Evolutionary conservation across 2,329 filamentous ascomycete genomes (phyloP), one percentile per base, ranked within the genome.

Genomic region (Parafenestella ontariensis): DNA sequence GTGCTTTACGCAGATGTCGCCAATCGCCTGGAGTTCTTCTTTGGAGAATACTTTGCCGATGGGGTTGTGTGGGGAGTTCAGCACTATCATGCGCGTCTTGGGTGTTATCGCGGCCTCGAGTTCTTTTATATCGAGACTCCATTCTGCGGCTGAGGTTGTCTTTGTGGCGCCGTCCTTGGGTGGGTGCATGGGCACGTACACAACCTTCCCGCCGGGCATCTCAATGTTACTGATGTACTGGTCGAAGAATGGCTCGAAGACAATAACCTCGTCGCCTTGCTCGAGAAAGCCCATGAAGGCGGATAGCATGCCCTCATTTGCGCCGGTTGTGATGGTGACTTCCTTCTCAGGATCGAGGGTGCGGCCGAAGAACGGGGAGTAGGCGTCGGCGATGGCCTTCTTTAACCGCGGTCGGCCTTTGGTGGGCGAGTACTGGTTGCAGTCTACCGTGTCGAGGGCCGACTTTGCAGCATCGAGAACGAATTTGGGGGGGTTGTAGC

Each of bases 161-260:
- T 88, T 85, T 34, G 83, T 86, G 4, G 87, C 89, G 46, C 95
- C 95, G 41, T 92, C 87, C 60, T 85, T 83, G 9, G 95, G 95
- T 24, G 95, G 94, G 58, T 95, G 90, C 73, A 99, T 82, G n/a
- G 95, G 93, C 21, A 98, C 94, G 73, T 97, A 98, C 65, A 94
- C 89, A 61, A 98, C 91, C 73, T 89, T 96, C 64, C 95, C 95
- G 46, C 95, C 95, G 0, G 95, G 88, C 93, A 99, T 98, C 77
- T 97, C 91, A 61, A 99, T 98, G 78, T 99, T 99, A 81, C 89
- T 92, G 64, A 99, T 96, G 76, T 98, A 96, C 87, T 99, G 95
- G 78, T 99, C 95, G 74, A 98, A 99, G 79, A 97, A 99, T 10
- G 95, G 95, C 80, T 99, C 95, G 74, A 99, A 97, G 52, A 99